These are phyloP conservation scores for Leishmania aethiopica DNA, from an alignment of 208 protist genomes.

Conservation along the genomic window DNA sequence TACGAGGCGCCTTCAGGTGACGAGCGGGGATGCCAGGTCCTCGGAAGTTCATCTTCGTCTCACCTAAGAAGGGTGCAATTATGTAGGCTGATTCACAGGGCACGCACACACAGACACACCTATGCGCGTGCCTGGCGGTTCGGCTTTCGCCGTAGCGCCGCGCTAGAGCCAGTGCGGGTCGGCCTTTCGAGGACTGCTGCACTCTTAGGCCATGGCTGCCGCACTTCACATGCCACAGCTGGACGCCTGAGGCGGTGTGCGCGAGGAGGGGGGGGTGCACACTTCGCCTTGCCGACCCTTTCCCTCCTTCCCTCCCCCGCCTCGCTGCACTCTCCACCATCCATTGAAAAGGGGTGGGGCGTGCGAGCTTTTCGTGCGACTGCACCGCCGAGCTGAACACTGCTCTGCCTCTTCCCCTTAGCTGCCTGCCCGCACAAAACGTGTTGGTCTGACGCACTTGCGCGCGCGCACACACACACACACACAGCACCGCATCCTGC, in stretches of 20 bases:
- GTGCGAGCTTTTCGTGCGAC: background rate
- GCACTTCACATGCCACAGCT: background rate
- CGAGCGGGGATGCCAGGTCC: background rate
- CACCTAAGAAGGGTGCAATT: background rate
- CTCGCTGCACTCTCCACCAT: background rate
- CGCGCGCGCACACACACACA: background rate
- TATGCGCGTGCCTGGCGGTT: background rate
- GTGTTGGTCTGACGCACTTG: background rate
- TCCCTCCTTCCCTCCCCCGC: background rate
- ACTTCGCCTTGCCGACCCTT: background rate
- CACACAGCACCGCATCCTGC: background rate
- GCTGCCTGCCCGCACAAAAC: background rate
- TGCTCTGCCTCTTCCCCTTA: background rate
- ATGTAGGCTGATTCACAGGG: background rate
- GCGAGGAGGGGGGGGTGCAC: background rate
- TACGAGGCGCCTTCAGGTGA: slow-evolving; percentile 23
- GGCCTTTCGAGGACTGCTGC: background rate
- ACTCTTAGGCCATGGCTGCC: background rate
- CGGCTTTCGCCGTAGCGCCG: background rate
- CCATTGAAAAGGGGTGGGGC: background rate
- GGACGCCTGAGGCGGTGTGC: background rate
- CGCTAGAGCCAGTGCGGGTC: background rate
- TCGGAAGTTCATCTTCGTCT: slow-evolving; percentile 20
- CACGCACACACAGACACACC: too few species aligned
- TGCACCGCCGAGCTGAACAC: background rate